phyloP scores from a whole-genome alignment of 495 filamentous ascomycete species.

The Trichoderma erinaceum region DNA sequence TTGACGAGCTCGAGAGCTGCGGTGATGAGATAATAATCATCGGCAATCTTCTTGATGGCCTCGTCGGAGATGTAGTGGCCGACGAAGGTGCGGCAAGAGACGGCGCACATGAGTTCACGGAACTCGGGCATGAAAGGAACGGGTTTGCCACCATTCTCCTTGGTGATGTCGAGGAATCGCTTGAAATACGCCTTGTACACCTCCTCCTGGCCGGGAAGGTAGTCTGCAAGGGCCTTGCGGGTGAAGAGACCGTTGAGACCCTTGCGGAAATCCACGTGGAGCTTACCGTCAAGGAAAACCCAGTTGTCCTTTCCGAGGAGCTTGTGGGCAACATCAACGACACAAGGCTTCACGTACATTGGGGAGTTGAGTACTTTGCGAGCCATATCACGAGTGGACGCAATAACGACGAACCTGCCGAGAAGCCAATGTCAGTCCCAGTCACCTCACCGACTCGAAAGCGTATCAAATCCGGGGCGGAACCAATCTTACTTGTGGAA shows the following conservation, averaged over 20 bases:
- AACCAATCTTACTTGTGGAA: slow-evolving; percentile 83
- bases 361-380: slow-evolving; percentile 98
- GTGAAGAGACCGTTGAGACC: slow-evolving; percentile 94
- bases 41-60: slow-evolving; percentile 86
- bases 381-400: slow-evolving; percentile 90
- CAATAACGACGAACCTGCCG: slow-evolving; percentile 90
- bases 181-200: slow-evolving; percentile 85
- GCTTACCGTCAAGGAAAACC: slow-evolving; percentile 96
- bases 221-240: slow-evolving; percentile 75
- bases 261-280: slow-evolving; percentile 94
- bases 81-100: slow-evolving; percentile 93
- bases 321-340: slow-evolving; percentile 93
- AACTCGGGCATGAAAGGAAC: slow-evolving; percentile 86
- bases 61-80: slow-evolving; percentile 90
- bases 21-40: slow-evolving; percentile 95
- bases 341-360: slow-evolving; percentile 86
- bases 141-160: slow-evolving; percentile 61
- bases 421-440: neutral
- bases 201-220: slow-evolving; percentile 88
- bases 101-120: slow-evolving; percentile 92
- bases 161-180: slow-evolving; percentile 67
- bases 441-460: too few species aligned
- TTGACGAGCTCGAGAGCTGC: slow-evolving; percentile 95
- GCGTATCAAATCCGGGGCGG: neutral
- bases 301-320: slow-evolving; percentile 88